Conservation (phyloP, 208 protist species). For the Angomonas deanei region DNA sequence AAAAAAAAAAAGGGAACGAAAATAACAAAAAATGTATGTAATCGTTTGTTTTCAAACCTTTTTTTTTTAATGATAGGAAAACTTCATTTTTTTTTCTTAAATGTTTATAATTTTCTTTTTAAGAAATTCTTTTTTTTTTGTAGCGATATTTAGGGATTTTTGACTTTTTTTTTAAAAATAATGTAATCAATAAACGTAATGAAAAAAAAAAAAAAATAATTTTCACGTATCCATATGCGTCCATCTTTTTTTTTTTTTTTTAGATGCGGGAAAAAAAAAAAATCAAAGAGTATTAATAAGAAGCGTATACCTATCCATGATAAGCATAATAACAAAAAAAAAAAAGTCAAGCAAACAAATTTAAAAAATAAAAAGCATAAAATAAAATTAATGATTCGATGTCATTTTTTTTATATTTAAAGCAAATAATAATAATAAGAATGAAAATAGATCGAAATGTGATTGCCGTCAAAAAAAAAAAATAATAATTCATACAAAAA, state of each 20-base stretch:
- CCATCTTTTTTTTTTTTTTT: not conserved
- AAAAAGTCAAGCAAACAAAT: not conserved
- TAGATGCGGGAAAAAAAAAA: not conserved
- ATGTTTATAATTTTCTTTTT: conserved; percentile 9
- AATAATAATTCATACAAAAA: too few relatives aligned
- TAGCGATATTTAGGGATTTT: too few relatives aligned
- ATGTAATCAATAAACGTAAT: not conserved
- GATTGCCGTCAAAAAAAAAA: too few relatives aligned
- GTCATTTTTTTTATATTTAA: conserved; percentile 16
- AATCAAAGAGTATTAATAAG: too few relatives aligned
- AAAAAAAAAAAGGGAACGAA: conserved; percentile 2
- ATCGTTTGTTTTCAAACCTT: not conserved
- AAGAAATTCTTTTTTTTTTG: conserved; percentile 7
- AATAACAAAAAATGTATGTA: not conserved
- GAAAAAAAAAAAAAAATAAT: not conserved
- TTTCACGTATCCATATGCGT: not conserved
- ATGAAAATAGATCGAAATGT: too few relatives aligned
- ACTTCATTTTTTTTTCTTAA: conserved; percentile 5
- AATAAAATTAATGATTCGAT: not conserved
- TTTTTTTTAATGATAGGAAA: conserved; percentile 7
- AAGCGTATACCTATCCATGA: too few relatives aligned
- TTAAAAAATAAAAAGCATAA: not conserved
- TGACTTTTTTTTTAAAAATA: not conserved
- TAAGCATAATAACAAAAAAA: not conserved
- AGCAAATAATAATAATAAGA: not conserved